Evolutionary conservation across 352 stramenopile genomes (phyloP), one percentile per base, ranked within the genome.

Genomic region (Pythium dissotocum): DNA sequence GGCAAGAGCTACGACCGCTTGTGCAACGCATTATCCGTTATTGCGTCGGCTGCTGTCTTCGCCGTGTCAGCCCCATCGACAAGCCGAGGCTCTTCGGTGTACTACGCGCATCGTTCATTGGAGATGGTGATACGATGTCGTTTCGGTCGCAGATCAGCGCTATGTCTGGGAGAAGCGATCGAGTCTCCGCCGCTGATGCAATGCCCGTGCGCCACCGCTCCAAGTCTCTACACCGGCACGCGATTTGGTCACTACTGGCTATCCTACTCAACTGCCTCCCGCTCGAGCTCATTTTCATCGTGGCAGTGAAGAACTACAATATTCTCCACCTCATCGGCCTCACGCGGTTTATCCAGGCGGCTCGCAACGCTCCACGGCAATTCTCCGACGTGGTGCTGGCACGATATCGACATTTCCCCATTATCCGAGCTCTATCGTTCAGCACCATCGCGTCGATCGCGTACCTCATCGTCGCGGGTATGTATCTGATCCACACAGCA

Each of bases 401-500:
- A 4, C 64, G 59, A 2, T 67, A 72, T 54, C 58, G 70, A 16
- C 61, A 67, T 44, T 65, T 61, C 5, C 58, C 51, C 13, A 12
- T 75, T 2, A 58, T 77, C 14, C 79, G 78, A 63, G 30, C 70
- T 26, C 61, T 87, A 4, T 83, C 77, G 18, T 87, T 85, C 58
- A 83, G 75, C 32, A 82, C 82, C 0, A 59, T 87, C 12, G 70
- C 73, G 14, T 78, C 79, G n/a, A 69, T 72, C 8, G 63, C 75
- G 14, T 72, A 81, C 9, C 61, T 92, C 9, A 76, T 88, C 24
- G 52, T 79, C 1, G 38, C 79, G 12, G 84, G 84, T 0, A 48
- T 88, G 21, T 92, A 87, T 46, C 65, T 90, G 13, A 80, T 79
- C 18, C 84, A 92, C 55, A n/a, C 79, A 6, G 77, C 78, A 18